Evolutionary conservation across 2,329 filamentous ascomycete genomes (phyloP), one percentile per base, ranked within the genome.

Genomic region (Ascomycota sp.): DNA sequence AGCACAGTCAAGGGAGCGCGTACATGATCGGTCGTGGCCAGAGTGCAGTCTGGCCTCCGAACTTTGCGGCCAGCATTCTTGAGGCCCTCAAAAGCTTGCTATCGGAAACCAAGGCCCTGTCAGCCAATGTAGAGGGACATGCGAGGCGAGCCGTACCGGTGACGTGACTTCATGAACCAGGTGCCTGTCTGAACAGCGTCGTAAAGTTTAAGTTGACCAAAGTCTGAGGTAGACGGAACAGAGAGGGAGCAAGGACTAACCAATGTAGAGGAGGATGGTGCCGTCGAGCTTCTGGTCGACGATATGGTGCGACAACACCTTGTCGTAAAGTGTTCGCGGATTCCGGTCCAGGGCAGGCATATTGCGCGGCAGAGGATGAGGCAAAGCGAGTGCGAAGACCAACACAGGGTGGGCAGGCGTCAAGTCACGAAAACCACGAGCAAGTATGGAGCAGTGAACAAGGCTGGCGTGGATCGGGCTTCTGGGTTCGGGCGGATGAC

Each of bases 131-230:
- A n/a, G n/a, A n/a, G n/a, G n/a, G n/a, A n/a, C n/a, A n/a, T n/a
- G n/a, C n/a, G n/a, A n/a, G 31, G 13, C 29, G 30, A 30, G 36
- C 55, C 75, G 50, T 67, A 83, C 78, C 38, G 89, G 89, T 44
- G 86, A 94, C 44, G 89, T 98, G 51, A 98, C 89, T 64, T 98
- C 89, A 53, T 98, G 89, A 37, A 95, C 85, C 37, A 98, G 67
- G 64, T 98, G 89, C 53, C 89, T 71, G 58, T 92, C 82, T 85
- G 44, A 33, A 42, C 8, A 42, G 27, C 27, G 23, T 7, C 2
- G 6, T 19, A 27, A 3, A n/a, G 20, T 23, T 15, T 29, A 25
- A 5, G 28, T 15, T 8, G 4, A 20, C 8, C 20, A 10, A 28
- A 19, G 4, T 15, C 15, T 4, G 13, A 20, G 10, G 3, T 11